These are phyloP conservation scores for Vigna nakashimae DNA, from an alignment of 306 rosid species.

Conservation along the genomic window DNA sequence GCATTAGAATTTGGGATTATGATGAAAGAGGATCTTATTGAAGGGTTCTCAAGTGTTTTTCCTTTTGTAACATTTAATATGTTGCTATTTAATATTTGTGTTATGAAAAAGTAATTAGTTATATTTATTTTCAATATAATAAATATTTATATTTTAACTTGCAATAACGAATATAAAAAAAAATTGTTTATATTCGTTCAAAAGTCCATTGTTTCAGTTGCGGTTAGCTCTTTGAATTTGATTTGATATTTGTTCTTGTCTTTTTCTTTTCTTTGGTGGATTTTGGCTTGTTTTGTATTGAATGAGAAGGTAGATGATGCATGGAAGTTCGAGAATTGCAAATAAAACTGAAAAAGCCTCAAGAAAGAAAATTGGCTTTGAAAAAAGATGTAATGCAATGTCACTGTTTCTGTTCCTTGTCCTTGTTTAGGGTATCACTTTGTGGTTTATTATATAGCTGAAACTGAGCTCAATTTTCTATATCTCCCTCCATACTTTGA, in stretches of 20 bases:
- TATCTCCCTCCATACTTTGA: constrained; percentile 86
- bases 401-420: neutral
- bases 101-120: too few relatives aligned
- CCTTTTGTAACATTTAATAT: too few relatives aligned
- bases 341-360: constrained; percentile 56
- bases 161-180: too few relatives aligned
- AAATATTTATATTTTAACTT: too few relatives aligned
- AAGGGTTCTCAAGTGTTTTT: too few relatives aligned
- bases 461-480: constrained; percentile 35
- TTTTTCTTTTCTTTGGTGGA: constrained; percentile 36
- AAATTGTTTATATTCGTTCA: neutral
- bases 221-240: constrained; percentile 40
- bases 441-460: neutral
- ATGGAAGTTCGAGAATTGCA: constrained; percentile 54
- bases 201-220: constrained; percentile 1
- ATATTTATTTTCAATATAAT: too few relatives aligned
- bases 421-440: constrained; percentile 10
- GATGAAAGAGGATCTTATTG: too few relatives aligned
- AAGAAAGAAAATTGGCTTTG: constrained; percentile 70
- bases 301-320: constrained; percentile 72
- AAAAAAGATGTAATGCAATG: constrained; percentile 82
- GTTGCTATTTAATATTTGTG: too few relatives aligned
- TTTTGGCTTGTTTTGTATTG: constrained; percentile 33
- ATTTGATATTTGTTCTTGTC: neutral
- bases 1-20: too few relatives aligned